phyloP scores from a whole-genome alignment of 2,329 filamentous ascomycete species.

The Cladosporium phlei region DNA sequence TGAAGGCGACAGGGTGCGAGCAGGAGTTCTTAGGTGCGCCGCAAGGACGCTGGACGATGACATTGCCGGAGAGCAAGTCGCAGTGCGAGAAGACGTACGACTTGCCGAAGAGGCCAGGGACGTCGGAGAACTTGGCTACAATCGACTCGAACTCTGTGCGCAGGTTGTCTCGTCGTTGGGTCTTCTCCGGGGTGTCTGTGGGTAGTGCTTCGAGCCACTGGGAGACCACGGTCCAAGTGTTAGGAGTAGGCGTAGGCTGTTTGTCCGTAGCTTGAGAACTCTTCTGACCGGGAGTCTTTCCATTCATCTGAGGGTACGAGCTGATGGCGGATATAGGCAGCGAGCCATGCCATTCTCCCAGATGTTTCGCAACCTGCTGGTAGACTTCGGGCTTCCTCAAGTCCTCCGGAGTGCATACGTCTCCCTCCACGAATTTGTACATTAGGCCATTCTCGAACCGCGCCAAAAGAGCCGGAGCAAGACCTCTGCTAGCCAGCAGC shows the following conservation, averaged over 20 bases:
- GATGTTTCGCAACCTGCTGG: conserved; percentile 72
- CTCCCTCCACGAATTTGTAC: conserved; percentile 83
- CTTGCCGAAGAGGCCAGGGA: conserved; percentile 69
- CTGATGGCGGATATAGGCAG: conserved; percentile 53
- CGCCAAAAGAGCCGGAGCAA: conserved; percentile 82
- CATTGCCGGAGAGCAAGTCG: conserved; percentile 92
- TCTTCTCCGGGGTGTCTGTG: conserved; percentile 63
- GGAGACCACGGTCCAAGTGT: conserved; percentile 91
- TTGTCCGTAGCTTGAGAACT: conserved; percentile 41
- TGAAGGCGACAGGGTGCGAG: conserved; percentile 63
- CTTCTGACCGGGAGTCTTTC: conserved; percentile 19
- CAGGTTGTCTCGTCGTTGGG: conserved; percentile 60
- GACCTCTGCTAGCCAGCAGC: conserved; percentile 72
- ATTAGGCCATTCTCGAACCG: conserved; percentile 95
- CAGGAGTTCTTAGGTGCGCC: background rate
- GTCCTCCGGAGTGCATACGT: conserved; percentile 74
- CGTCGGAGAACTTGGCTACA: conserved; percentile 66
- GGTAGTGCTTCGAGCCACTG: conserved; percentile 91
- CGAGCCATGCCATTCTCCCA: conserved; percentile 89
- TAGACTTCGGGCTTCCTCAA: conserved; percentile 71
- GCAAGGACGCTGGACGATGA: conserved; percentile 59
- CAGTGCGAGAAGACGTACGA: conserved; percentile 91
- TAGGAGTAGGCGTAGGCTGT: conserved; percentile 67
- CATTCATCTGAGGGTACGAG: conserved; percentile 30
- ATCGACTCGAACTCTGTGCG: conserved; percentile 71